Base-by-base conservation (phyloP, 2,329 filamentous ascomycete genomes). In the Alternaria triticina region DNA sequence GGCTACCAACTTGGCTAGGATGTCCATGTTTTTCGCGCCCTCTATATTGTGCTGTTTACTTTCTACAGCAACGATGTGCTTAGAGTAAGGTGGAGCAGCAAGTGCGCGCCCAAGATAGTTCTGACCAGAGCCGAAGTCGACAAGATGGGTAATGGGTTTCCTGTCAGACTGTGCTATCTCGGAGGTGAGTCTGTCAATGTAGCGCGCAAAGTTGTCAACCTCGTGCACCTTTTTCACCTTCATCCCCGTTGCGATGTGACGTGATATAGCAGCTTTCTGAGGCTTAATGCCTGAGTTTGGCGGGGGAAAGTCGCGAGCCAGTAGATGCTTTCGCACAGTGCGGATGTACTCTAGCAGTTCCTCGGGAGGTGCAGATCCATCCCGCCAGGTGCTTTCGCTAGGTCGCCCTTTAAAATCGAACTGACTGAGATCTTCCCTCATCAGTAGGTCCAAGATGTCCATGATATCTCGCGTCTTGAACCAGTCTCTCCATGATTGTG, bases 121-220 rank as follows among this genome's bases (percentile, higher is more conserved):
- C 79, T 98, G 95, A 0, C 96, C 96, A 57, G 94, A 97, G 27
- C 96, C 96, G 79, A 98, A 97, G 81, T 99, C 96, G 52, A 98
- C 90, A 62, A 97, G 89, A 81, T 98, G 94, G 0, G 93, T 92
- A 64, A 97, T 89, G 7, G 77, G 75, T 9, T 60, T 80, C 71
- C 58, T 75, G 11, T 69, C 65, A 4, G 71, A 68, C 1, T 64
- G 62, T 45, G 68, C 68, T 45, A 90, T 86, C 1, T 87, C 82
- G 2, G 83, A 76, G 4, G 87, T 85, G 23, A 97, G 86, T 27
- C 87, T 85, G 57, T 93, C 87, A 56, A 98, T 88, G 73, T 95
- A 98, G 66, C 87, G 87, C n/a, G 95, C 91, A 75, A 98, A 97
- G 75, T 96, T 89, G 63, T 89, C 87, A 30, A 98, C 96, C 82